Evolutionary conservation across 345 rosid genomes (phyloP).

Genomic region (Bruguiera parviflora): DNA sequence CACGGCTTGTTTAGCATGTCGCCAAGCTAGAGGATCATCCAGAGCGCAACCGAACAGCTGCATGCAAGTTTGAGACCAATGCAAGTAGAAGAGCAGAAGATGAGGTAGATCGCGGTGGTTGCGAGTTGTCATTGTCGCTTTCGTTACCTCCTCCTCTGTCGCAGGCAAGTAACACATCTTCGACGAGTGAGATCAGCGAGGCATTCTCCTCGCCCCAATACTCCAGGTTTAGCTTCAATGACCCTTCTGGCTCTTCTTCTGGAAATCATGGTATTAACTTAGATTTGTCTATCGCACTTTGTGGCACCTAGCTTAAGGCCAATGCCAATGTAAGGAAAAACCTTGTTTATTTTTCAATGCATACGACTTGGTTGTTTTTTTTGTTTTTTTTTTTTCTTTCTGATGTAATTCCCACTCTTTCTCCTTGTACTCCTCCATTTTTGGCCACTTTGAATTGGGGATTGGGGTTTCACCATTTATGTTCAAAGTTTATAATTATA

Average conservation of each 20-base stretch:
- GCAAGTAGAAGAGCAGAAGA: neutral
- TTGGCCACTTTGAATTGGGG: too few relatives aligned
- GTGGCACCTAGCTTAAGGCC: slow-evolving; percentile 32
- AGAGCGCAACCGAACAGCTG: neutral
- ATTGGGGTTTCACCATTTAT: too few relatives aligned
- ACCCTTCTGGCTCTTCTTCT: slow-evolving; percentile 30
- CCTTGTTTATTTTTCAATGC: neutral
- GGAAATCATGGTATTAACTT: slow-evolving; percentile 41
- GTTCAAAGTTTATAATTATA: too few relatives aligned
- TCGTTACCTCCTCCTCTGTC: slow-evolving; percentile 41
- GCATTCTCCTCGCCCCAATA: slow-evolving; percentile 42
- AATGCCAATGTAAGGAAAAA: neutral
- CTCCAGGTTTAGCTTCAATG: slow-evolving; percentile 36
- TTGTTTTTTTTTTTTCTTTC: too few relatives aligned
- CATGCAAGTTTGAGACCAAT: neutral
- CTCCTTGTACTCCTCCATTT: too few relatives aligned
- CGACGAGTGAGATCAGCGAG: slow-evolving; percentile 67
- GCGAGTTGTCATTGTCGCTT: slow-evolving; percentile 52
- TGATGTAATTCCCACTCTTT: too few relatives aligned
- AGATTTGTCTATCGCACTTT: slow-evolving; percentile 72
- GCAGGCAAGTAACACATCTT: slow-evolving; percentile 46
- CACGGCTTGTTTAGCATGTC: slow-evolving; percentile 21
- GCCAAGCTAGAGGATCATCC: slow-evolving; percentile 24
- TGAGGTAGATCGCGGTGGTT: slow-evolving; percentile 17
- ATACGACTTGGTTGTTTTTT: too few relatives aligned